Evolutionary conservation across 192 early-diverging fungal genomes (phyloP), one percentile per base, ranked within the genome.

Genomic region (Mortierella hygrophila): DNA sequence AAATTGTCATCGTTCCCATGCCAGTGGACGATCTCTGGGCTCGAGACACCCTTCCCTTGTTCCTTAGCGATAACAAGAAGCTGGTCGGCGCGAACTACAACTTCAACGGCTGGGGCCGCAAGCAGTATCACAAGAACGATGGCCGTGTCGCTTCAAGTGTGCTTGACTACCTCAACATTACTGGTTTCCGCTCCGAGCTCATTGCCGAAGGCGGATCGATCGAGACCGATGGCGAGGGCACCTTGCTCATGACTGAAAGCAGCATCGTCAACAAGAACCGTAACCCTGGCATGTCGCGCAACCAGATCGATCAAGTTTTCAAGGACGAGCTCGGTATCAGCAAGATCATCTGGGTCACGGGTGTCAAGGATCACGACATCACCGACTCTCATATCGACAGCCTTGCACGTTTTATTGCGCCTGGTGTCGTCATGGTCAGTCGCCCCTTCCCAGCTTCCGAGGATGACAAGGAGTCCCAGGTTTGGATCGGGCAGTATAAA

Each of bases 241-340:
- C 78, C 26, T 26, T 76, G 21, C 47, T 80, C 1, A 60, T 73
- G 72, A 80, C 78, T 42, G 78, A 80, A 47, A 80, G 78, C 46
- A 74, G 78, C 29, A 80, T 80, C 15, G 72, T 80, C 70, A 80
- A 80, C 72, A 80, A 49, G 40, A 80, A 80, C 60, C 78, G 78
- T 9, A 80, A 80, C 71, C 78, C 78, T 35, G 70, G 78, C n/a
- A 68, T 35, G 70, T 74, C 78, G 40, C 71, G 74, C 57, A n/a
- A 76, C 72, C 18, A 80, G 71, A 80, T 80, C 44, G 78, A 80
- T 6, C 26, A 57, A 38, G 32, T 65, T 47, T 60, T 80, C 40
- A 80, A 80, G 60, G 29, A 44, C 29, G 74, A 73, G 70, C 71
- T 80, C 40, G 71, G 42, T 37, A 16, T 73, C 47, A 37, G 52